phyloP scores from a whole-genome alignment of 2,329 filamentous ascomycete species.

The Claviceps africana region DNA sequence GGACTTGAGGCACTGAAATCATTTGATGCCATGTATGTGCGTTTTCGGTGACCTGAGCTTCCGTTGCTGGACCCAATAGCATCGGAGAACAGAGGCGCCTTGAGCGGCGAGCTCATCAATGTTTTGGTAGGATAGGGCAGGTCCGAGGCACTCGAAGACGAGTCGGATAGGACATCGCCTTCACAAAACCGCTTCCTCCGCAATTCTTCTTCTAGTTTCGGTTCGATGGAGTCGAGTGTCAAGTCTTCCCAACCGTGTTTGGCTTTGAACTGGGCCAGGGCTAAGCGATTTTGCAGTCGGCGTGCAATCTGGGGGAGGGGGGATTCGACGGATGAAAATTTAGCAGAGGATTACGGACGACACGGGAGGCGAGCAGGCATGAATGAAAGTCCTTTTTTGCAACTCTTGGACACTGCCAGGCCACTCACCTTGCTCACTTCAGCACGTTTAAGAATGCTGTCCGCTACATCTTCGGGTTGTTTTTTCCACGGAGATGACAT shows the following conservation, averaged over 20 bases:
- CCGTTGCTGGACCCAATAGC: slow-evolving; percentile 58
- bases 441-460: slow-evolving; percentile 56
- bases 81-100: slow-evolving; percentile 72
- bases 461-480: slow-evolving; percentile 49
- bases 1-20: slow-evolving; percentile 41
- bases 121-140: slow-evolving; percentile 52
- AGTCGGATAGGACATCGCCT: slow-evolving; percentile 71
- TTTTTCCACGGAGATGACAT: slow-evolving; percentile 51
- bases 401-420: neutral
- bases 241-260: slow-evolving; percentile 91
- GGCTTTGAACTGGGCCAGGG: slow-evolving; percentile 92
- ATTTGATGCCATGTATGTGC: slow-evolving; percentile 46
- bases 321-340: neutral
- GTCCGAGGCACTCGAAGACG: slow-evolving; percentile 72
- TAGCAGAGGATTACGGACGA: neutral
- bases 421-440: slow-evolving; percentile 61
- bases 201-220: slow-evolving; percentile 66
- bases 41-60: slow-evolving; percentile 51
- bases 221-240: slow-evolving; percentile 73
- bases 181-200: slow-evolving; percentile 55
- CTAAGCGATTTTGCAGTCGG: slow-evolving; percentile 82
- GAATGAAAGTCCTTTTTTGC: neutral
- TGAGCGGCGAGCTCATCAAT: slow-evolving; percentile 75
- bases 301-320: slow-evolving; percentile 64
- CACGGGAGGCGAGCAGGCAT: neutral